A percentile compares a stretch with the other conserved stretches of the same genome.
Evolutionary conservation across 345 rosid genomes (phyloP).

Genomic region (Excoecaria cochinchinensis): DNA sequence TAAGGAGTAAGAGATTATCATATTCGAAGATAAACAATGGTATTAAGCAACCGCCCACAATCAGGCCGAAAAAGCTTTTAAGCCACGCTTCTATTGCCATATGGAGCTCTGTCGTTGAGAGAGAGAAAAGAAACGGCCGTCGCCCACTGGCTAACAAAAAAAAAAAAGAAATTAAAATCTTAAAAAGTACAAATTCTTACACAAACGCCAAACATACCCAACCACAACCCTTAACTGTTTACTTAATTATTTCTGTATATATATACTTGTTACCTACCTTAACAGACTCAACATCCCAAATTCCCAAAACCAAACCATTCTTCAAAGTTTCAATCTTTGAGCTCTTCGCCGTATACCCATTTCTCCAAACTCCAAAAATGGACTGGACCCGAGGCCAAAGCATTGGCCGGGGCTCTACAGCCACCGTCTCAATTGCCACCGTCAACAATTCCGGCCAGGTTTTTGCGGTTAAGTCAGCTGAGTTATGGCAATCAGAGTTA

Average conservation of each 20-base stretch:
- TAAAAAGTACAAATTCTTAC: slow-evolving; percentile 18
- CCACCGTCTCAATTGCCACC: slow-evolving; percentile 47
- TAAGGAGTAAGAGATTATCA: too few relatives aligned
- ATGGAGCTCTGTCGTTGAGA: slow-evolving; percentile 18
- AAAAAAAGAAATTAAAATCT: neutral
- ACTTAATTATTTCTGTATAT: neutral
- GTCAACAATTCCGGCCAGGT: slow-evolving; percentile 26
- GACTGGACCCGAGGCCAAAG: slow-evolving; percentile 51
- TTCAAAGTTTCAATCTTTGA: neutral
- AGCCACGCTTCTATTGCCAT: slow-evolving; percentile 28
- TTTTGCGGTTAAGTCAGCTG: slow-evolving; percentile 59
- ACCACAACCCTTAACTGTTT: neutral
- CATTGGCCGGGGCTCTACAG: slow-evolving; percentile 57
- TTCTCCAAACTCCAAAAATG: slow-evolving; percentile 26
- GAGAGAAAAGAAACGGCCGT: slow-evolving; percentile 36
- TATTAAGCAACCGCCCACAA: slow-evolving; percentile 23
- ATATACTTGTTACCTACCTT: neutral
- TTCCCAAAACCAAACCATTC: neutral
- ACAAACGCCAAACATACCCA: slow-evolving; percentile 24
- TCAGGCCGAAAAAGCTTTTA: slow-evolving; percentile 17
- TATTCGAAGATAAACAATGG: neutral
- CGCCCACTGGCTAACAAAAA: slow-evolving; percentile 35
- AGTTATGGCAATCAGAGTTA: slow-evolving; percentile 35
- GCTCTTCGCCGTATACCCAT: neutral
- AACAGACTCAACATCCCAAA: neutral